Base-by-base conservation (phyloP, 1,284 basidiomycete genomes). In the Pascua guehoae region DNA sequence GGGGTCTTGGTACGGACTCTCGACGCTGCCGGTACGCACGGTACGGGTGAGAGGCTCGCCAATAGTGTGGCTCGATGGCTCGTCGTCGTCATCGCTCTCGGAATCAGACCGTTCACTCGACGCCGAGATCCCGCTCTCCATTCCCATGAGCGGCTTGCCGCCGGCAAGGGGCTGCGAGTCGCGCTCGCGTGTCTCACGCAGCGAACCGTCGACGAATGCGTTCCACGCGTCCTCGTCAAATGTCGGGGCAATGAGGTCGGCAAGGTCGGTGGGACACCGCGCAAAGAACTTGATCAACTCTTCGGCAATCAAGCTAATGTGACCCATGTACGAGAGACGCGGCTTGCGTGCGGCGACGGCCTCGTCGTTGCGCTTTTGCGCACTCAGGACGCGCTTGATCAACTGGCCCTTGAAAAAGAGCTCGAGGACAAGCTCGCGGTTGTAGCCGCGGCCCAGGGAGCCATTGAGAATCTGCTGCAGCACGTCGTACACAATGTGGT, bases 401-500 rank as follows among this genome's bases (percentile, higher is more conserved):
- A 97, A 78, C 51, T 78, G 81, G 10, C 86, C 90, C 62, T 92
- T 88, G 15, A 84, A 81, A 73, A 97, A 94, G 40, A 95, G 80
- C 4, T 88, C 82, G 12, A 92, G 79, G 11, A 86, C 86, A 18
- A 96, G 81, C 63, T 92, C 86, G 47, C 88, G 84, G 69, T 93
- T 95, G 56, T 84, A 81, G 1, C 88, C 87, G 32, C 80, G 81
- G 36, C 91, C 86, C 41, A 91, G 81, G 40, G 85, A 83, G 14
- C 93, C 93, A 12, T 90, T 95, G 62, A 99, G 83, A 49, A 97
- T 88, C 74, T 98, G 96, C 73, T 98, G 95, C 2, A 98, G 82
- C 49, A 98, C 81, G 74, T 98, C 96, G 72, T 98, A 98, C 15
- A 97, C 92, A 14, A 95, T 88, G 68, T 92, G 94, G 74, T 99